Base-by-base conservation (phyloP, 495 filamentous ascomycete genomes). In the Talaromyces stipitatus region DNA sequence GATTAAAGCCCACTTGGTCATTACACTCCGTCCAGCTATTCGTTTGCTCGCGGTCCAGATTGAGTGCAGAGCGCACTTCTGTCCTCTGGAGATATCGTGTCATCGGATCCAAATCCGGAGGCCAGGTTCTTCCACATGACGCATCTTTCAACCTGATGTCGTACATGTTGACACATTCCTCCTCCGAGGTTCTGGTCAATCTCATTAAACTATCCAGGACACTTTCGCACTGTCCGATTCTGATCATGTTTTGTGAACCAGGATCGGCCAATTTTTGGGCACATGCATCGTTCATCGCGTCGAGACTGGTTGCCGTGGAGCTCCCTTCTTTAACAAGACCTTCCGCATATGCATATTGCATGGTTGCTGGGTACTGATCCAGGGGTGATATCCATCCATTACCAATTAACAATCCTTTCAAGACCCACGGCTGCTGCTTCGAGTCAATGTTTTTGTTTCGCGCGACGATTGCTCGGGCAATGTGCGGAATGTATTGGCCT, bases 401-500 rank as follows among this genome's bases (percentile, higher is more conserved):
- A 30, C 94, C 94, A 57, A 98, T 98, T 14, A 98, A 68, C 32
- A 98, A 77, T 14, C 95, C 95, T 56, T 81, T 76, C n/a, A 98
- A 69, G 24, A 89, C 88, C 95, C 94, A 97, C 12, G 23, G 14
- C 16, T 64, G 58, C 7, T 58, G 57, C 38, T 61, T 65, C 14
- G 67, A 69, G 24, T 53, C 30, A 14, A 60, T 54, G 16, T 64
- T 68, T 55, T 76, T 71, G 71, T 97, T 97, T 32, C 91, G 89
- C 20, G 89, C 83, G 50, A 96, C 78, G 46, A 98, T 94, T 22
- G 85, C 88, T 58, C 85, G 84, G 8, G 95, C 89, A 58, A 98
- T 92, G 67, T 98, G 96, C 12, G 94, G 94, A 55, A 98, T 98
- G 72, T 97, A 85, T 69, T 97, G 95, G 29, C 94, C 94, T 29